phyloP scores from a whole-genome alignment of 139 green algal species.

The Spirogloea muscicola region DNA sequence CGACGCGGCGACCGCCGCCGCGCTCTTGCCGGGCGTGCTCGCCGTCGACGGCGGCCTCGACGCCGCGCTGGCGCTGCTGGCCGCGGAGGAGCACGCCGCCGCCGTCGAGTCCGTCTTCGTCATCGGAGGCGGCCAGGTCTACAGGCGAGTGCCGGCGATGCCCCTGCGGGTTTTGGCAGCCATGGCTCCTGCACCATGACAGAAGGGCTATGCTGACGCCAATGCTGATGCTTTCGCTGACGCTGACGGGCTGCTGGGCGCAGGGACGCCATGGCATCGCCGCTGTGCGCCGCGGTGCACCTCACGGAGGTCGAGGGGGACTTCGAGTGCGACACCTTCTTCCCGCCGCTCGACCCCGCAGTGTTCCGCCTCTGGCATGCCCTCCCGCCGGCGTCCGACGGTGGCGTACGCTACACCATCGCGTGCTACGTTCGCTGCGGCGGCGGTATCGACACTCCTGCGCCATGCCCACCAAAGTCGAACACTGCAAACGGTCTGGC shows the following conservation, averaged over 20 bases:
- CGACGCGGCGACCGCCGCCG: neutral
- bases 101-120: constrained; percentile 87
- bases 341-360: constrained; percentile 65
- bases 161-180: too few species aligned
- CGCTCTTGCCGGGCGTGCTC: constrained; percentile 51
- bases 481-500: too few species aligned
- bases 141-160: constrained; percentile 43
- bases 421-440: too few species aligned
- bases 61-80: constrained; percentile 66
- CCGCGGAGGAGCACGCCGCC: constrained; percentile 16
- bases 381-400: constrained; percentile 50
- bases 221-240: neutral
- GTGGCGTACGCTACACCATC: constrained; percentile 56
- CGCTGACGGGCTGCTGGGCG: neutral
- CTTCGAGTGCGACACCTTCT: constrained; percentile 85
- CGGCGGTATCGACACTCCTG: too few species aligned
- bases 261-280: constrained; percentile 66
- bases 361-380: constrained; percentile 72
- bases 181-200: too few species aligned
- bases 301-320: constrained; percentile 67
- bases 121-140: constrained; percentile 89
- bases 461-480: too few species aligned
- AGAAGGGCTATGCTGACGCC: too few species aligned
- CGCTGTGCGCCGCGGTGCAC: constrained; percentile 78
- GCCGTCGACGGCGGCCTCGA: constrained; percentile 64